Conservation (phyloP, 352 stramenopile genomes). For the Salisapilia sapeloensis region DNA sequence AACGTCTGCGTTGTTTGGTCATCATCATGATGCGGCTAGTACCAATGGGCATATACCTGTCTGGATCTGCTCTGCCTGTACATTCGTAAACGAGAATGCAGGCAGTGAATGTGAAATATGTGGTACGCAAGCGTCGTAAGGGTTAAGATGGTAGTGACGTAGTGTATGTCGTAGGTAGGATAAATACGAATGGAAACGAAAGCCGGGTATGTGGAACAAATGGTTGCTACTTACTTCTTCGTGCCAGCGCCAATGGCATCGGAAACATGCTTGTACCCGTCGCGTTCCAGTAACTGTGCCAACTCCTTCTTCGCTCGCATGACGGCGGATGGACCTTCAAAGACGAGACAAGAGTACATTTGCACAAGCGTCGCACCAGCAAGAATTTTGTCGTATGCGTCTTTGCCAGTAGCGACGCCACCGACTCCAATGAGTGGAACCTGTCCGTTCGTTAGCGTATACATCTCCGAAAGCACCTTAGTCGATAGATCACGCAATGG, state of each 20-base stretch:
- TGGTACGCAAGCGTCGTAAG: constrained; percentile 4
- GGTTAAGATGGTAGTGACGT: too few species aligned
- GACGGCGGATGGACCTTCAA: constrained; percentile 78
- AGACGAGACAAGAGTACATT: constrained; percentile 90
- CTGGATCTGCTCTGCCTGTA: constrained; percentile 60
- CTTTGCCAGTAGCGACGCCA: constrained; percentile 79
- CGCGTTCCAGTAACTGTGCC: constrained; percentile 44
- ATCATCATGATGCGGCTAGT: neutral
- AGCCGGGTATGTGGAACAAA: too few species aligned
- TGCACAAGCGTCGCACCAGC: constrained; percentile 92
- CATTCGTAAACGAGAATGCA: constrained; percentile 55
- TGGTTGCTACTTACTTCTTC: too few species aligned
- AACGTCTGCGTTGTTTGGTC: constrained; percentile 42
- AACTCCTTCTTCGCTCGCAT: constrained; percentile 82
- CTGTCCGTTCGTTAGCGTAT: constrained; percentile 83
- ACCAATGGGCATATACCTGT: constrained; percentile 9
- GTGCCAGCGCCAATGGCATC: constrained; percentile 78
- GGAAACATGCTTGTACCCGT: constrained; percentile 69
- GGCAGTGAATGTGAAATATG: constrained; percentile 55
- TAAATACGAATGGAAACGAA: too few species aligned
- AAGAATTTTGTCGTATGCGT: constrained; percentile 97
- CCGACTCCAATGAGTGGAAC: constrained; percentile 95
- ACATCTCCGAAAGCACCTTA: constrained; percentile 90
- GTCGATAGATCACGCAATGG: constrained; percentile 90
- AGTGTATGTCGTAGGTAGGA: too few species aligned